These are phyloP conservation scores for Tulasnella sp. DNA, from an alignment of 768 basidiomycete genomes.

Conservation along the genomic window DNA sequence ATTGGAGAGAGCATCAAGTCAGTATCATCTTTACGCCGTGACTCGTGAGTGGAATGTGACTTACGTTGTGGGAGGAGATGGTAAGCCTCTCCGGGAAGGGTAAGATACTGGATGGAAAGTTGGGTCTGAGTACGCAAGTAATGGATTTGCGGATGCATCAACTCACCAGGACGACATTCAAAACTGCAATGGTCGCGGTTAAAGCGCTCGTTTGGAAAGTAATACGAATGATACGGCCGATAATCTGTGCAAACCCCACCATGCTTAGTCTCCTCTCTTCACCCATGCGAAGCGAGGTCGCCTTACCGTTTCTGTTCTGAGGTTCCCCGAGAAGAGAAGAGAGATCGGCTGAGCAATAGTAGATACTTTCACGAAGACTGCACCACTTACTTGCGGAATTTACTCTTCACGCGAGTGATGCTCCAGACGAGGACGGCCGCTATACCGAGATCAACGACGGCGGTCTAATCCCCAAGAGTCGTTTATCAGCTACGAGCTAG, in stretches of 20 bases:
- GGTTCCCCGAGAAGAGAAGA: neutral
- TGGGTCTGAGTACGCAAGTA: neutral
- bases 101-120: neutral
- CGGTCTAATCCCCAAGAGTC: neutral
- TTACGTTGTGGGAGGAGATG: constrained; percentile 5
- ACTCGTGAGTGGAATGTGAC: neutral
- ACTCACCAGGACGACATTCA: constrained; percentile 4
- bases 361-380: neutral
- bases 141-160: neutral
- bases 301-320: constrained; percentile 11
- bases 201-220: constrained; percentile 8
- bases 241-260: no score
- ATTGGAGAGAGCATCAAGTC: neutral
- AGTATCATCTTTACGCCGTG: neutral
- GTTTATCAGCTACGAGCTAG: no score
- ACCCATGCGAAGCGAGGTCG: neutral
- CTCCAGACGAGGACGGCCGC: constrained; percentile 1
- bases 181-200: constrained; percentile 6
- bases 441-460: constrained; percentile 5
- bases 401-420: neutral
- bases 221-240: constrained; percentile 1
- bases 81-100: constrained; percentile 2
- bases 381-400: constrained; percentile 7
- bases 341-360: neutral
- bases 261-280: no score